Percentiles rank a stretch among this genome's conserved stretches.
These are phyloP conservation scores for Oryza punctata DNA, from an alignment of 176 grass and related monocot genomes.

Conservation along the genomic window DNA sequence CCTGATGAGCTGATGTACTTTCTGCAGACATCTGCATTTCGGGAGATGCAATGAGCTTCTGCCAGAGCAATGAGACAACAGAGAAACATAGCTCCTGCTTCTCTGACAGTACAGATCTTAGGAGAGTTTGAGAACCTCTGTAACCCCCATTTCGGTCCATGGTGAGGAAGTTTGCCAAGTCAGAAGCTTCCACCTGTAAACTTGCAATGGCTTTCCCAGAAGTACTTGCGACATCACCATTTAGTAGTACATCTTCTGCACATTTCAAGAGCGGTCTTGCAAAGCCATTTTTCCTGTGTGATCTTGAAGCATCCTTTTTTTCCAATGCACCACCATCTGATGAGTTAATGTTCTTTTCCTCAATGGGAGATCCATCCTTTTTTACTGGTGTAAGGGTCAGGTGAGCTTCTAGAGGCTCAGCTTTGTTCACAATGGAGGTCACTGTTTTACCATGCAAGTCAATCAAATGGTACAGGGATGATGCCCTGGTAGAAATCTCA, in stretches of 20 bases:
- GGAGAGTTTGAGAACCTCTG: slow-evolving; percentile 68
- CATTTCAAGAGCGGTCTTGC: slow-evolving; percentile 54
- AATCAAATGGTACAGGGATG: slow-evolving; percentile 96
- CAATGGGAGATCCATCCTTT: slow-evolving; percentile 48
- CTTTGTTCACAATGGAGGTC: slow-evolving; percentile 96
- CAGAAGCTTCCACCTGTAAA: slow-evolving; percentile 87
- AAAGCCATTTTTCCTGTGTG: slow-evolving; percentile 53
- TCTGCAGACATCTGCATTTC: slow-evolving; percentile 98
- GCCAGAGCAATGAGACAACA: slow-evolving; percentile 96
- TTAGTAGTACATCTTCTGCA: slow-evolving; percentile 42
- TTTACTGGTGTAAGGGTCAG: slow-evolving; percentile 58
- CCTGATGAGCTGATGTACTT: slow-evolving; percentile 99
- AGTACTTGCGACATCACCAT: slow-evolving; percentile 62
- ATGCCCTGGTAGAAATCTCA: slow-evolving; percentile 84
- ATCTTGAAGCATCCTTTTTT: slow-evolving; percentile 51
- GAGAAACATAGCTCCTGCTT: slow-evolving; percentile 97
- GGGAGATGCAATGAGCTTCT: slow-evolving; percentile 88
- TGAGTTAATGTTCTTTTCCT: slow-evolving; percentile 48
- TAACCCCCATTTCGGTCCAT: slow-evolving; percentile 92
- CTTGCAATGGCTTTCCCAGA: slow-evolving; percentile 72
- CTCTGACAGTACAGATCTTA: slow-evolving; percentile 85
- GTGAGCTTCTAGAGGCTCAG: slow-evolving; percentile 87
- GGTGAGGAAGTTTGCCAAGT: slow-evolving; percentile 94
- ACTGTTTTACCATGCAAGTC: slow-evolving; percentile 96
- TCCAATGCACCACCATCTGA: slow-evolving; percentile 34